These are phyloP conservation scores for Dactylonectria macrodidyma DNA, from an alignment of 2,329 filamentous ascomycete genomes.

Conservation along the genomic window DNA sequence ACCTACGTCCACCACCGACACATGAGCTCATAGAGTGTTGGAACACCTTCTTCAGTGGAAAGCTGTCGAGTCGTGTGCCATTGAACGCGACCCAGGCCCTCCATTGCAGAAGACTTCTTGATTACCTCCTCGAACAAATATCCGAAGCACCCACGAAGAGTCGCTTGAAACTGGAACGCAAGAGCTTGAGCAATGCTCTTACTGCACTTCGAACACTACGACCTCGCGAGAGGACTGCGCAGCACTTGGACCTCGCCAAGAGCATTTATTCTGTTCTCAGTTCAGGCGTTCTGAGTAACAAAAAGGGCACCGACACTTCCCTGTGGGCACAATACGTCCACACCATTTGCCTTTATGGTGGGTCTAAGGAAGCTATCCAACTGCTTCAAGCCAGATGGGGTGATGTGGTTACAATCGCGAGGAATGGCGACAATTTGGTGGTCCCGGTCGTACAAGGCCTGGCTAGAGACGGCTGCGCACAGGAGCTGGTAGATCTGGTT, in stretches of 20 bases:
- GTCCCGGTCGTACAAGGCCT: constrained; percentile 67
- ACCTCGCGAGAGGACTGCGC: constrained; percentile 59
- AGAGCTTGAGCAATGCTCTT: constrained; percentile 57
- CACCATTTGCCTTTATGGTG: constrained; percentile 69
- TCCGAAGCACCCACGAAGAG: constrained; percentile 27
- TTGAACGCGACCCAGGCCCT: constrained; percentile 78
- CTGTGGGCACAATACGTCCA: constrained; percentile 52
- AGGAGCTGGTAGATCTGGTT: constrained; percentile 70
- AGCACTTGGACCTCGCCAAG: constrained; percentile 65
- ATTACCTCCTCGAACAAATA: constrained; percentile 65
- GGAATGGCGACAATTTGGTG: constrained; percentile 44
- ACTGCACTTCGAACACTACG: constrained; percentile 58
- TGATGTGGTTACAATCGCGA: constrained; percentile 39
- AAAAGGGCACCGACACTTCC: constrained; percentile 32
- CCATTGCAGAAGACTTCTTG: constrained; percentile 69
- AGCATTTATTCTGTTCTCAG: constrained; percentile 55
- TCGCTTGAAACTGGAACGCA: constrained; percentile 51
- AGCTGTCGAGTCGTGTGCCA: constrained; percentile 62
- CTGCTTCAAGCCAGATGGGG: constrained; percentile 56
- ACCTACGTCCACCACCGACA: constrained; percentile 74
- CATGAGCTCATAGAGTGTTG: constrained; percentile 77
- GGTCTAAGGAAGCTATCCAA: constrained; percentile 66
- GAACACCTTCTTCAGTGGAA: constrained; percentile 72
- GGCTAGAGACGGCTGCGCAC: constrained; percentile 70
- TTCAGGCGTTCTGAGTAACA: constrained; percentile 41